Base-by-base conservation (phyloP, 306 rosid species). In the Quercus engelmannii region DNA sequence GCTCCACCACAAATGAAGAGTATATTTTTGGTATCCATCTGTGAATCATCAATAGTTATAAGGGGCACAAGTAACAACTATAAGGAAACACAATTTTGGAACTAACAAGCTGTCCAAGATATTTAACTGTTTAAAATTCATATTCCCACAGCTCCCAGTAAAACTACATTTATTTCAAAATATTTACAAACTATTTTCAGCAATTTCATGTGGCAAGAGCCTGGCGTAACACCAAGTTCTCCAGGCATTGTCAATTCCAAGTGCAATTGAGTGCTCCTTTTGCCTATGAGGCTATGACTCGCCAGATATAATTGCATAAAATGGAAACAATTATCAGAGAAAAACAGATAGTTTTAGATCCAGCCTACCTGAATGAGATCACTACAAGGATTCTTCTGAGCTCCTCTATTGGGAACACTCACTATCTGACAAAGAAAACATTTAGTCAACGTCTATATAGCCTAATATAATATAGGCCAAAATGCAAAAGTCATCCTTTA, bases 1-100 rank as follows among this genome's bases (percentile, higher is more conserved):
- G 92, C 19, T 1, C 95, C 92, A 74, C 95, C 95, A 75, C 95
- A 91, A 69, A 89, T 87, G 79, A 91, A 91, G 74, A 91, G 91
- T 74, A 91, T 86, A 73, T 91, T 79, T 78, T 82, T 89, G 3
- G 95, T 91, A 79, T 91, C 90, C 25, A 89, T 75, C 96, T 91
- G 86, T 64, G 64, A 68, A 77, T 58, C 76, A 73, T 73, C 11
- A 76, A 5, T 76, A 75, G 46, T 71, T 67, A 68, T 38, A 59
- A 62, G 69, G 59, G 79, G 69, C 59, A 65, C 76, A 31, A 56
- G 54, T 19, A 69, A 69, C 31, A 65, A 46, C 43, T 28, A 74
- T 30, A 72, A 79, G 18, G 17, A 23, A 55, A 71, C 61, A 83
- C 35, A 70, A 70, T 20, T 38, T 64, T 12, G 52, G 75, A 75